phyloP scores from a whole-genome alignment of 2,329 filamentous ascomycete species.

The Tolypocladium amazonense region DNA sequence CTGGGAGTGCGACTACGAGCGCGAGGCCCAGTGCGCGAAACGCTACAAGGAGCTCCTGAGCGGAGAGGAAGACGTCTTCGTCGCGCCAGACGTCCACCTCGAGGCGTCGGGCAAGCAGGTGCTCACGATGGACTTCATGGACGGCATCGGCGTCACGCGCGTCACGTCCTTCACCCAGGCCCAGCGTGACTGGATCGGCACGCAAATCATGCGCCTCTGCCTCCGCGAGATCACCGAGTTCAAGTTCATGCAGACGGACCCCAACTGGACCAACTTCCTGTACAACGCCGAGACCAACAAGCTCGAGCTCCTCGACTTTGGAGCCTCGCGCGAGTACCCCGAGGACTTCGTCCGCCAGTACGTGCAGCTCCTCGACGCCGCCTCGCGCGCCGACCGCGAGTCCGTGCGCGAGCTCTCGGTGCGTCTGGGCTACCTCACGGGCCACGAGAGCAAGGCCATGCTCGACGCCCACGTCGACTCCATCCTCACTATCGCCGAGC shows the following conservation, averaged over 20 bases:
- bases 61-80: slow-evolving; percentile 58
- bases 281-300: slow-evolving; percentile 64
- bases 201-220: slow-evolving; percentile 83
- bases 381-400: slow-evolving; percentile 56
- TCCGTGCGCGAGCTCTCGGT: slow-evolving; percentile 59
- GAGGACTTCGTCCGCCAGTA: slow-evolving; percentile 71
- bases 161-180: slow-evolving; percentile 64
- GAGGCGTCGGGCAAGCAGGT: slow-evolving; percentile 80
- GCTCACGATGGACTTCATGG: slow-evolving; percentile 86
- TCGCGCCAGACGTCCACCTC: slow-evolving; percentile 65
- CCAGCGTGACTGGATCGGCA: slow-evolving; percentile 93
- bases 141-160: slow-evolving; percentile 77
- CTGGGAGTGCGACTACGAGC: slow-evolving; percentile 94
- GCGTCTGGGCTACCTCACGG: slow-evolving; percentile 81
- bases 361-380: slow-evolving; percentile 68
- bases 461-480: slow-evolving; percentile 81
- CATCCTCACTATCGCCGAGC: slow-evolving; percentile 83
- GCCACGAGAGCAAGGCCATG: slow-evolving; percentile 78
- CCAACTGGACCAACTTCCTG: slow-evolving; percentile 98
- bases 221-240: slow-evolving; percentile 90
- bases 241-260: slow-evolving; percentile 97
- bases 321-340: slow-evolving; percentile 80
- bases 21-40: slow-evolving; percentile 72
- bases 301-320: slow-evolving; percentile 91
- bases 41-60: slow-evolving; percentile 67